Evolutionary conservation across 345 rosid genomes (phyloP), one percentile per base, ranked within the genome.

Genomic region (Populus euphratica): DNA sequence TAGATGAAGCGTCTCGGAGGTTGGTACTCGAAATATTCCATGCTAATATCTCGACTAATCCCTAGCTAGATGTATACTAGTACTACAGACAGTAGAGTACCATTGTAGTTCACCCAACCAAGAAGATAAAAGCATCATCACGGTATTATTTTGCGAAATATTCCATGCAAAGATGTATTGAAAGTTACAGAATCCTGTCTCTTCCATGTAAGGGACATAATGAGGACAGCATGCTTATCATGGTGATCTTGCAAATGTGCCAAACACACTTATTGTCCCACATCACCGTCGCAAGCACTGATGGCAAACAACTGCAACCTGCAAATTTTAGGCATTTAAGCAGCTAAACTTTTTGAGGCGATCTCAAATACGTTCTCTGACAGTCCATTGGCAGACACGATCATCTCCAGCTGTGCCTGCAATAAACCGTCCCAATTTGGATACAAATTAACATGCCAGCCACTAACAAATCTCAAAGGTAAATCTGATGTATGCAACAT

Each of bases 321-420:
- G n/a, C 23, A 20, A 52, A 52, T 20, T 52, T 52, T 52, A 6
- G 38, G 70, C 16, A 77, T 70, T 82, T 79, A 92, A 80, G 87
- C 91, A 75, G 98, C 91, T 76, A 96, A 88, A 85, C 99, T 90
- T 85, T 94, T 94, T 0, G 97, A 96, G 63, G 97, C 96, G 59
- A 96, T 96, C 92, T 96, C 97, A 49, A 85, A 94, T 10, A 94
- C 97, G 29, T 94, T 96, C 85, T 94, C 99, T 0, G 99, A 96
- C 81, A 96, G 80, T 47, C 98, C 99, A 74, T 94, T 92, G 66
- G 90, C 76, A 76, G 97, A 90, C 86, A 94, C 78, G 73, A 96
- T 96, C 96, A 82, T 92, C 91, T 96, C 98, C 85, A 96, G 84
- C 81, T 96, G 97, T 16, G 95, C 94, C 99, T 96, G 89, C 76